Evolutionary conservation across 495 filamentous ascomycete genomes (phyloP), one percentile per base, ranked within the genome.

Genomic region (Aspergillus cavernicola): DNA sequence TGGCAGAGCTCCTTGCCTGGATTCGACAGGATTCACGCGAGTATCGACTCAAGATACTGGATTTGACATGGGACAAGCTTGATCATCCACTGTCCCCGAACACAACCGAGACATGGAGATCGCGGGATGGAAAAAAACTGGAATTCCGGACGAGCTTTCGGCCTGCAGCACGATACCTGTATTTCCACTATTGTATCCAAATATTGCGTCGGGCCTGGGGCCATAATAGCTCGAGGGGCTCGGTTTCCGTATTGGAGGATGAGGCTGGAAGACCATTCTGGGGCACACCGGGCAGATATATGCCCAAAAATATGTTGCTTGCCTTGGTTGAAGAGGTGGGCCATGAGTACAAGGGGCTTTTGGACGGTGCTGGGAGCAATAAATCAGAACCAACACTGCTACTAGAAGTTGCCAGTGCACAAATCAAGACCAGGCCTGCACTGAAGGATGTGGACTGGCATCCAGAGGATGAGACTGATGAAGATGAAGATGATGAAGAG

Each of bases 291-390:
- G 57, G 57, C 6, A 31, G 28, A 24, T 59, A 59, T 26, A 23
- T 59, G n/a, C 42, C 38, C 8, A 35, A 42, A 15, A 61, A 57
- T 6, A 66, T 64, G 63, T 36, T 64, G 9, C 49, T 47, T 3
- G 60, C 46, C 1, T 42, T 66, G 13, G 55, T 61, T 9, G 63
- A 66, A 47, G 60, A 61, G 26, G 35, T 61, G 23, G 63, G 63
- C 2, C 57, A 61, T 26, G 35, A 55, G 15, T 52, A 54, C 35
- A 19, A 55, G 23, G 48, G 49, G 16, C 36, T 57, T 1, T 33
- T 64, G 36, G 36, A 5, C 6, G 42, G 16, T 2, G 20, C 22
- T 28, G 24, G 18, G 4, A 22, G 19, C 13, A 28, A 28, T 4
- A 28, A 9, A 28, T 28, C 4, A 28, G 24, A 28, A 28, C n/a